A percentile compares a stretch with the other conserved stretches of the same genome.
These are phyloP conservation scores for Inonotus hispidus DNA, from an alignment of 1,284 basidiomycete species.

Conservation along the genomic window DNA sequence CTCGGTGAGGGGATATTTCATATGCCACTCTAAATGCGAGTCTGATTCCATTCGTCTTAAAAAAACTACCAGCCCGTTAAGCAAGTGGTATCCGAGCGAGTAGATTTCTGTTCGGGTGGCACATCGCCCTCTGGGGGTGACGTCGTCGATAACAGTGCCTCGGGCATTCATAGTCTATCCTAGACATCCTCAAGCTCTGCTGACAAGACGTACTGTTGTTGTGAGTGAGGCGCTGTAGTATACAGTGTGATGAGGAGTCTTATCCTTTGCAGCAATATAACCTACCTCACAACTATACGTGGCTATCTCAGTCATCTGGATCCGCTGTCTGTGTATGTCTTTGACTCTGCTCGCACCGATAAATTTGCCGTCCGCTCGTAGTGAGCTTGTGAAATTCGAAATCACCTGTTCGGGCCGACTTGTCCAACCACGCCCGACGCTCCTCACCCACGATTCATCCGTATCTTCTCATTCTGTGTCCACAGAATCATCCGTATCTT, in stretches of 20 bases:
- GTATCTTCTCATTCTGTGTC: not conserved
- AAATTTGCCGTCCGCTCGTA: not conserved
- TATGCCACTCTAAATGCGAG: not conserved
- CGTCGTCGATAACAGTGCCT: not conserved
- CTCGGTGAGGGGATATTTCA: not conserved
- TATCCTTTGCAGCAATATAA: too few species aligned
- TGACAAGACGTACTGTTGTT: too few species aligned
- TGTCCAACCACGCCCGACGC: not conserved
- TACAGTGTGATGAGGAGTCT: too few species aligned
- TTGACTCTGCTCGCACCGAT: not conserved
- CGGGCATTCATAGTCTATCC: not conserved
- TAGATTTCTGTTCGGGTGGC: not conserved
- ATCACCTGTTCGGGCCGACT: not conserved
- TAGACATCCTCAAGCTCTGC: not conserved
- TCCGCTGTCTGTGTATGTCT: not conserved
- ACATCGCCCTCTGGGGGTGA: not conserved
- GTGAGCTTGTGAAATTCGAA: constrained; percentile 1
- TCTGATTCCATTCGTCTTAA: not conserved
- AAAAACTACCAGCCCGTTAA: not conserved
- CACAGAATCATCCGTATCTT: not conserved
- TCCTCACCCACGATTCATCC: constrained; percentile 1
- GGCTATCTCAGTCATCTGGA: too few species aligned
- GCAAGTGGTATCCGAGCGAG: not conserved
- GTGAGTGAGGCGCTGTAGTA: too few species aligned
- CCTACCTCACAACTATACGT: too few species aligned